Percentiles rank a stretch among this genome's conserved stretches.
These are phyloP conservation scores for Monosporozyma siamensis DNA, from an alignment of 805 yeast genomes.

Conservation along the genomic window DNA sequence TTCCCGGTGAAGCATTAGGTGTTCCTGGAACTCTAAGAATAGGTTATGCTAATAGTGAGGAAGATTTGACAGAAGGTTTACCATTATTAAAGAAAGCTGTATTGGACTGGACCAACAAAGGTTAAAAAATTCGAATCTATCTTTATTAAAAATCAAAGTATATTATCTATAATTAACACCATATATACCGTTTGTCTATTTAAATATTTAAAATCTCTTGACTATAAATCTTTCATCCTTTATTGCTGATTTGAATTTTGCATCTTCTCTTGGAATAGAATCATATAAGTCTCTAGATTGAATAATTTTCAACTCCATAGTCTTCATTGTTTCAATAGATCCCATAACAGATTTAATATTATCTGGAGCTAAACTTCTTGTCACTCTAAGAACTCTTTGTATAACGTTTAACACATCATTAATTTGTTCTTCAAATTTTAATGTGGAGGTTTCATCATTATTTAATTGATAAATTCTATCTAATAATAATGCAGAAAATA, in stretches of 20 bases:
- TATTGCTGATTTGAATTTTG: background rate
- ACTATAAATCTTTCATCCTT: conserved; percentile 8
- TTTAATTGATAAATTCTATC: conserved; percentile 44
- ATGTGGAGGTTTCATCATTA: background rate
- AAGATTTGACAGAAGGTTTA: conserved; percentile 32
- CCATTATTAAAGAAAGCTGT: conserved; percentile 15
- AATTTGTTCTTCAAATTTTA: conserved; percentile 17
- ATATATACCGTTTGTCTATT: no score
- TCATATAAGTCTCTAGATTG: conserved; percentile 40
- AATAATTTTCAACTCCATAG: conserved; percentile 61
- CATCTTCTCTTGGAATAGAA: conserved; percentile 1
- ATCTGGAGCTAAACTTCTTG: conserved; percentile 16
- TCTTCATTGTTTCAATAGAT: conserved; percentile 49
- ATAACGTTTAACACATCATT: conserved; percentile 28
- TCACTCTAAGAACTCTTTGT: conserved; percentile 23
- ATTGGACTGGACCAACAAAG: background rate
- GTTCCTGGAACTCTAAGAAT: conserved; percentile 37
- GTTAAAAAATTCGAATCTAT: no score
- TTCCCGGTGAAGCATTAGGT: conserved; percentile 43
- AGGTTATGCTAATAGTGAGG: conserved; percentile 39
- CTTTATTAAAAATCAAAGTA: no score
- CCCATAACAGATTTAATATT: conserved; percentile 39
- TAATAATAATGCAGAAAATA: conserved; percentile 70
- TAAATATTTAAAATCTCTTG: conserved; percentile 7
- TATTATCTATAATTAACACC: conserved; percentile 2